These are phyloP conservation scores for Ophiostoma montium DNA, from an alignment of 2,329 filamentous ascomycete genomes.

Conservation along the genomic window DNA sequence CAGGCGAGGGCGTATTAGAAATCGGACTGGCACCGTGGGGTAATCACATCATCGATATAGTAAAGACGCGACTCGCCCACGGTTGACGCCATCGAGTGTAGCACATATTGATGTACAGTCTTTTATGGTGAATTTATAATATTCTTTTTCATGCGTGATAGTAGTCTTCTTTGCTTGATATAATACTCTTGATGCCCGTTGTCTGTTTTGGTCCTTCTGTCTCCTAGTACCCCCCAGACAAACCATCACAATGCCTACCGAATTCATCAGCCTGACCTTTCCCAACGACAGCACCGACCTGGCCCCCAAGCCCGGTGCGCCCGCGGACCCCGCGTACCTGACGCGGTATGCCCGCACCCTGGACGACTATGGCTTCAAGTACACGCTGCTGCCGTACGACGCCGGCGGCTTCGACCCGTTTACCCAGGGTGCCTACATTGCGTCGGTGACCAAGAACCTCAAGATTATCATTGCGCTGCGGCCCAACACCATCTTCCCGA, in stretches of 20 bases:
- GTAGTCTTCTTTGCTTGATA: too few relatives aligned
- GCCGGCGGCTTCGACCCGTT: constrained; percentile 42
- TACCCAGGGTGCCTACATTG: constrained; percentile 44
- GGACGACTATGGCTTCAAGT: constrained; percentile 47
- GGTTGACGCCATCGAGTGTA: neutral
- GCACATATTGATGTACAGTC: too few relatives aligned
- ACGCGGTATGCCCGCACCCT: constrained; percentile 40
- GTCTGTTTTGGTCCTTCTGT: neutral
- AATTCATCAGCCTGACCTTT: constrained; percentile 46
- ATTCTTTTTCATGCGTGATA: too few relatives aligned
- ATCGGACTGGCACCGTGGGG: neutral
- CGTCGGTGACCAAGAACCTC: constrained; percentile 40
- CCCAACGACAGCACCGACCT: constrained; percentile 44
- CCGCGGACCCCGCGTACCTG: constrained; percentile 39
- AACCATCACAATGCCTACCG: constrained; percentile 25
- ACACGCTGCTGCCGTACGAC: constrained; percentile 45
- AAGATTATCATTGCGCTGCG: constrained; percentile 48
- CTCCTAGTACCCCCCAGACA: neutral
- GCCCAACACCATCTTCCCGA: constrained; percentile 48
- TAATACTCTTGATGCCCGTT: neutral
- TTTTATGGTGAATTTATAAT: too few relatives aligned
- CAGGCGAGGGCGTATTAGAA: neutral
- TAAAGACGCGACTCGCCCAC: neutral
- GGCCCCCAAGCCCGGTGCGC: constrained; percentile 34
- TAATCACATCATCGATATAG: neutral